A percentile compares a stretch with the other conserved stretches of the same genome.
Conservation (phyloP, 2,329 filamentous ascomycete species). For the Graphiopsis chlorocephala region DNA sequence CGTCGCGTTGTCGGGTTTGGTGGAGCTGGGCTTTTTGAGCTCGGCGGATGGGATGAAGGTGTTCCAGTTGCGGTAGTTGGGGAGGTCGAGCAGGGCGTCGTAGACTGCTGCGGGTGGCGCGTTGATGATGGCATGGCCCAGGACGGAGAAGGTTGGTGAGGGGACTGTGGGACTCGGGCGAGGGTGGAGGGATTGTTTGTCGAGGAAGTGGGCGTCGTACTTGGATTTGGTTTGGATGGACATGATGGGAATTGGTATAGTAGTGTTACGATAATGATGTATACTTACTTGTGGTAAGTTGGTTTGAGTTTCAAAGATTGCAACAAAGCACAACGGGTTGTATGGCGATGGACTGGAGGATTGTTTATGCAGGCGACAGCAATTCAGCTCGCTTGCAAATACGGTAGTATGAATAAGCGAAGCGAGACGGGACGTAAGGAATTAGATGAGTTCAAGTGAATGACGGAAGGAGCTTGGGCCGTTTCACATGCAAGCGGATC, state of each 20-base stretch:
- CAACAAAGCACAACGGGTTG: neutral
- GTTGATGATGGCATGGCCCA: slow-evolving; percentile 36
- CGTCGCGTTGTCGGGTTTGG: slow-evolving; percentile 19
- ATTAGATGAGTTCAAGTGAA: neutral
- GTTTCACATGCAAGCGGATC: neutral
- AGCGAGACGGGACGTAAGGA: neutral
- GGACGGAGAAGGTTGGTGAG: slow-evolving; percentile 29
- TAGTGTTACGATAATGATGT: neutral
- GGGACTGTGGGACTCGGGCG: neutral
- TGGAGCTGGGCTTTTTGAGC: slow-evolving; percentile 42
- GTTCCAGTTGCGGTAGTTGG: slow-evolving; percentile 49
- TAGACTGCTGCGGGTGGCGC: slow-evolving; percentile 45
- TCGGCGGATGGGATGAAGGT: slow-evolving; percentile 45
- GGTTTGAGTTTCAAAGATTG: neutral
- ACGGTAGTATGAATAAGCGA: neutral
- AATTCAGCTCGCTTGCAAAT: neutral
- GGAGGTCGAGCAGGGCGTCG: slow-evolving; percentile 43
- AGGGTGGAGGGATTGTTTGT: neutral
- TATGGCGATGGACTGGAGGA: neutral
- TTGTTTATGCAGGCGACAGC: neutral
- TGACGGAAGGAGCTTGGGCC: neutral
- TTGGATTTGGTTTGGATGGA: slow-evolving; percentile 5
- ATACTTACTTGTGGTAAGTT: neutral
- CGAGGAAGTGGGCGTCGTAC: slow-evolving; percentile 2
- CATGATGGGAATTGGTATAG: neutral